These are phyloP conservation scores for Sporothrix phasma DNA, from an alignment of 2,329 filamentous ascomycete species.

Conservation along the genomic window DNA sequence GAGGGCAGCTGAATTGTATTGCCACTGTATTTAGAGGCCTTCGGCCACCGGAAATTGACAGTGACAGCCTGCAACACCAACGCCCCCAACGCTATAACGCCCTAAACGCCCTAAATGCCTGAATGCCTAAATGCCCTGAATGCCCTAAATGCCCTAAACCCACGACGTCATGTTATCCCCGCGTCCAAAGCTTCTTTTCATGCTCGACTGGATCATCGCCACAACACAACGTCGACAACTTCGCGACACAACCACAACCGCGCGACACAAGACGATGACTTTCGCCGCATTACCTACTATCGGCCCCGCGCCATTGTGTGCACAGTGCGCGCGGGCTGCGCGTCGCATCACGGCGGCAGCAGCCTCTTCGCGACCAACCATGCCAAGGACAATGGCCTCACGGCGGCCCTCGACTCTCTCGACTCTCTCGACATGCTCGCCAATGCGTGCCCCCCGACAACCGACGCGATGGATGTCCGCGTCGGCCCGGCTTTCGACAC, in stretches of 20 bases:
- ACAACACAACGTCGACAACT: not conserved
- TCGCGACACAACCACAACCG: not conserved
- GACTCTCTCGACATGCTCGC: too few species aligned
- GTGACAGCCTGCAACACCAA: too few species aligned
- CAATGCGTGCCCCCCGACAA: not conserved
- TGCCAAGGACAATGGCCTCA: not conserved
- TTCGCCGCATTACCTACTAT: not conserved
- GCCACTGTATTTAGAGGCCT: too few species aligned
- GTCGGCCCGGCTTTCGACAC: not conserved
- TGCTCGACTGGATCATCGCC: not conserved
- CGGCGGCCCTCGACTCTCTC: not conserved
- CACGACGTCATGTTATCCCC: not conserved
- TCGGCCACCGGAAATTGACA: too few species aligned
- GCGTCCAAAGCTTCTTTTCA: not conserved
- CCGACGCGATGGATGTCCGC: not conserved
- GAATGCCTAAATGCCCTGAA: too few species aligned
- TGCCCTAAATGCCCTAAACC: too few species aligned
- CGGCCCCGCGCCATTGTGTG: not conserved
- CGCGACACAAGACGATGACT: not conserved
- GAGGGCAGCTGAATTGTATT: not conserved
- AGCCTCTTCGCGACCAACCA: not conserved
- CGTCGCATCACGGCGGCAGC: not conserved
- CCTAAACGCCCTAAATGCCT: too few species aligned
- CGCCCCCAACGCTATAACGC: too few species aligned
- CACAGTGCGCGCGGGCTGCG: slow-evolving; percentile 1